A percentile compares a stretch with the other conserved stretches of the same genome.
Conservation (phyloP, 2,329 filamentous ascomycete genomes). For the Bretziella fagacearum region DNA sequence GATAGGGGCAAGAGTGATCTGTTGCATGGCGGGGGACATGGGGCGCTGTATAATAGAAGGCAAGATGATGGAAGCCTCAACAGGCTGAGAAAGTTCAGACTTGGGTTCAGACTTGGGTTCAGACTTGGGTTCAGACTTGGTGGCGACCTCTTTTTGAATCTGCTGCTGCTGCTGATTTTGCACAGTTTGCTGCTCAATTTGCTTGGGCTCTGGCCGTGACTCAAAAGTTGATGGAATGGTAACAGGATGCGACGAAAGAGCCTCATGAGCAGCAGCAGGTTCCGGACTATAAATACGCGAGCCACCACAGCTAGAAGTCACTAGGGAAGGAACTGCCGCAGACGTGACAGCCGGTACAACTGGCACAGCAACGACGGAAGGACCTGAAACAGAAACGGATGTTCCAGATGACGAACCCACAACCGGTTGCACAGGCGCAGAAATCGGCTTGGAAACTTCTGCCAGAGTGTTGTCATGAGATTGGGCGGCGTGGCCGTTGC, state of each 20-base stretch:
- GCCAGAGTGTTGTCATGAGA: background rate
- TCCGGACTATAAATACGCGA: constrained; percentile 2
- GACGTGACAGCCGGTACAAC: background rate
- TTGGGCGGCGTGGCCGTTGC: background rate
- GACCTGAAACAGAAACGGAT: background rate
- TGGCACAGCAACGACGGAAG: background rate
- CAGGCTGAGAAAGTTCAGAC: background rate
- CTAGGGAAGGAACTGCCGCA: background rate
- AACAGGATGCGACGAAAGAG: constrained; percentile 6
- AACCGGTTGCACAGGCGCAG: background rate
- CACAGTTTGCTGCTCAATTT: background rate
- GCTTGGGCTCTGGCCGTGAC: background rate
- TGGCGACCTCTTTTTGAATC: no score
- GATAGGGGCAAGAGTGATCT: constrained; percentile 5
- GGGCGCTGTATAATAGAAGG: background rate
- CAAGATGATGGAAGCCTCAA: background rate
- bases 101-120: background rate
- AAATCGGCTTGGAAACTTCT: background rate
- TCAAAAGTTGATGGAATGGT: background rate
- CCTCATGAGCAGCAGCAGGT: constrained; percentile 1
- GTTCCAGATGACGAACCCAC: background rate
- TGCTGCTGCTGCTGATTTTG: no score
- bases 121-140: background rate
- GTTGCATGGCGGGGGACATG: background rate
- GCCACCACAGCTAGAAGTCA: background rate